Conservation (phyloP, 1,139 yeast species). For the Kurtzmaniella quercitrusa region DNA sequence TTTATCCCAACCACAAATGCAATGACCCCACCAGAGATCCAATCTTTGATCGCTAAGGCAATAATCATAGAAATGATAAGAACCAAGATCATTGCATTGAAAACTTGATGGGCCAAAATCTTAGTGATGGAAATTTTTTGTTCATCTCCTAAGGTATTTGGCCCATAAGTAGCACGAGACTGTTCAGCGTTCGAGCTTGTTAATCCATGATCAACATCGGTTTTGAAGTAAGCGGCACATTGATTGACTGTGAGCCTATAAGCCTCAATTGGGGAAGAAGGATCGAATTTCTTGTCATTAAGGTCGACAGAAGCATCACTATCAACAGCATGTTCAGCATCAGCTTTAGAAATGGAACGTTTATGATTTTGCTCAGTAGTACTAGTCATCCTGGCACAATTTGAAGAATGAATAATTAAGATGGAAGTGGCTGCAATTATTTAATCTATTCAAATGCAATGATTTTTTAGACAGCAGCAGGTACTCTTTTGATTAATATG, state of each 20-base stretch:
- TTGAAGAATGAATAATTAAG: no score
- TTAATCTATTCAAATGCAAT: not conserved
- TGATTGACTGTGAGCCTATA: slow-evolving; percentile 30
- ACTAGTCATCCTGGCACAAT: not conserved
- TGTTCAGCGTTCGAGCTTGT: slow-evolving; percentile 25
- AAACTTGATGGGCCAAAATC: slow-evolving; percentile 38
- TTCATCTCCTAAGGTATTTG: slow-evolving; percentile 26
- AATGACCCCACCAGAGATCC: slow-evolving; percentile 27
- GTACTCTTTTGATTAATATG: not conserved
- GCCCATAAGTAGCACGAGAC: slow-evolving; percentile 16
- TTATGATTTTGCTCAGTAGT: not conserved
- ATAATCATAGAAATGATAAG: slow-evolving; percentile 32
- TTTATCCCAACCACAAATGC: slow-evolving; percentile 29
- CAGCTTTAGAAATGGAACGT: not conserved
- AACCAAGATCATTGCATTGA: slow-evolving; percentile 36
- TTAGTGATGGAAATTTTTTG: slow-evolving; percentile 21
- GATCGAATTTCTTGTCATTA: not conserved
- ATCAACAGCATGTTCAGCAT: not conserved
- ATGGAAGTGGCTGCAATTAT: not conserved
- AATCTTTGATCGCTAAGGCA: slow-evolving; percentile 29
- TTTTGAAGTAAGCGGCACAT: slow-evolving; percentile 31
- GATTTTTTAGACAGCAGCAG: not conserved
- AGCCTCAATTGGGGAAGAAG: slow-evolving; percentile 10
- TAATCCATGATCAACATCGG: slow-evolving; percentile 44
- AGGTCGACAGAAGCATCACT: slow-evolving; percentile 1